Percentiles rank a stretch among this genome's conserved stretches.
phyloP scores from a whole-genome alignment of 306 rosid genomes.

The Crataegus laevigata region DNA sequence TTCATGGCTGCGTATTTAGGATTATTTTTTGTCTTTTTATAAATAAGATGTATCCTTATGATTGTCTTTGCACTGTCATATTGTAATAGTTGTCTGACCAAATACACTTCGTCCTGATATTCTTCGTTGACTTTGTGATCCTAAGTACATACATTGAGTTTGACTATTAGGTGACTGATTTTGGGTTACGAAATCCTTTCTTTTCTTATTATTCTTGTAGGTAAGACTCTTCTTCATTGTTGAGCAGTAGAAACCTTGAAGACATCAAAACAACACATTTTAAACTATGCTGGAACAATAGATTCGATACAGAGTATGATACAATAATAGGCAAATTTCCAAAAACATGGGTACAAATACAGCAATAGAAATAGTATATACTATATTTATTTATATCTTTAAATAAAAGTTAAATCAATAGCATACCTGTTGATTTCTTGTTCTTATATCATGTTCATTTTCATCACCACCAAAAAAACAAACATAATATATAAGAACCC shows the following conservation, averaged over 20 bases:
- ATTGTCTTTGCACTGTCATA: not conserved
- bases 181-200: not conserved
- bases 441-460: not conserved
- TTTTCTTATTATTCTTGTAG: not conserved
- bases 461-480: not conserved
- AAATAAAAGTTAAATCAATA: not conserved
- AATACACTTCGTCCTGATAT: not conserved
- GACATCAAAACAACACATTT: not conserved
- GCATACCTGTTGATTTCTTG: not conserved
- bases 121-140: not conserved
- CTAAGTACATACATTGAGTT: no score
- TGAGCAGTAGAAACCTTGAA: not conserved
- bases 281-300: not conserved
- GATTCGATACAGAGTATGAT: not conserved
- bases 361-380: not conserved
- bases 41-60: not conserved
- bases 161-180: not conserved
- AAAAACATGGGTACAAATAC: not conserved
- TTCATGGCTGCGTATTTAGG: not conserved
- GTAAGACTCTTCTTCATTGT: not conserved
- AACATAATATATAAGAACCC: not conserved
- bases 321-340: not conserved
- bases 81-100: not conserved
- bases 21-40: not conserved
- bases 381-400: not conserved